Evolutionary conservation across 2,329 filamentous ascomycete species (phyloP).

Genomic region (Paraphaeosphaeria minitans): DNA sequence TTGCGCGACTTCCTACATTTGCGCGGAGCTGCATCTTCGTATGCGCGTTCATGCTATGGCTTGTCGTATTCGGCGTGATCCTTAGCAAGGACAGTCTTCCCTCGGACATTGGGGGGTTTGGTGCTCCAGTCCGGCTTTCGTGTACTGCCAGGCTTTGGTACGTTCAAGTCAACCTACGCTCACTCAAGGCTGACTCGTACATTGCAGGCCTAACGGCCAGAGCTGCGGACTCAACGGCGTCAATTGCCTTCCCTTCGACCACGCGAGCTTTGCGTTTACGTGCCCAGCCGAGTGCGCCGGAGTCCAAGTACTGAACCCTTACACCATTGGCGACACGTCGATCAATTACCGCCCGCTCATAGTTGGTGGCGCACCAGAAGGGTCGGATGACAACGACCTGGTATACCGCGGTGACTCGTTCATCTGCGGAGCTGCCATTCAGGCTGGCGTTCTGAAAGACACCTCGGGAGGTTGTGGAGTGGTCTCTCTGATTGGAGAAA

Average conservation of each 20-base stretch:
- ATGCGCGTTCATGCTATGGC: conserved; percentile 67
- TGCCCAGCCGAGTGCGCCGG: conserved; percentile 61
- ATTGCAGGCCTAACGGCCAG: conserved; percentile 33
- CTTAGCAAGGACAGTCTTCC: conserved; percentile 64
- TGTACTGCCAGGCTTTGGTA: conserved; percentile 74
- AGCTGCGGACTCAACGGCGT: conserved; percentile 60
- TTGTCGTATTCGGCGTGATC: conserved; percentile 70
- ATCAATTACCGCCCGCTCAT: conserved; percentile 69
- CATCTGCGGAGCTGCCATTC: conserved; percentile 45
- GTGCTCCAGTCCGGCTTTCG: conserved; percentile 66
- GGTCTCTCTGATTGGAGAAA: conserved; percentile 33
- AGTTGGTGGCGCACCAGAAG: conserved; percentile 63
- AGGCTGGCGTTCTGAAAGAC: conserved; percentile 39
- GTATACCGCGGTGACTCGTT: conserved; percentile 47
- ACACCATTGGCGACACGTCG: conserved; percentile 62
- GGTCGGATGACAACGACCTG: conserved; percentile 16
- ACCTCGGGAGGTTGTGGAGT: conserved; percentile 42
- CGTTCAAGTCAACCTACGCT: conserved; percentile 2
- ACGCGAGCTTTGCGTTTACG: conserved; percentile 58
- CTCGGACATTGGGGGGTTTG: conserved; percentile 69
- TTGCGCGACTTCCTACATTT: conserved; percentile 63
- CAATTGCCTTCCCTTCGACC: conserved; percentile 60
- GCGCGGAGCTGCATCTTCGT: conserved; percentile 62
- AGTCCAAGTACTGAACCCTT: conserved; percentile 55
- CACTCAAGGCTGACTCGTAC: conserved; percentile 12